Conservation (phyloP, 805 yeast genomes). For the Pichia ethanolica region DNA sequence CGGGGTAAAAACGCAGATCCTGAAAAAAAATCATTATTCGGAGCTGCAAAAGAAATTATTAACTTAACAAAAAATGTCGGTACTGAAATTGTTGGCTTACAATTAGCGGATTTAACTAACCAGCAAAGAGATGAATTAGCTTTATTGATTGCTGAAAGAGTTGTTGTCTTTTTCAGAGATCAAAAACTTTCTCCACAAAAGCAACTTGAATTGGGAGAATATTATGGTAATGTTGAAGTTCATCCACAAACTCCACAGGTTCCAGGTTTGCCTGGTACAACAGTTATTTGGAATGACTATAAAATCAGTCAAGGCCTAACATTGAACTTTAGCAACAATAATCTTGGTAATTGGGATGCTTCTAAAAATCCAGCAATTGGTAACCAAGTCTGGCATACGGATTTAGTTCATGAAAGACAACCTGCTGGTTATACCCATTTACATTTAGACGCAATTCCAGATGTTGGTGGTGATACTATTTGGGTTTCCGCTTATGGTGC, state of each 20-base stretch:
- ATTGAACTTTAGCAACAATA: constrained; percentile 14
- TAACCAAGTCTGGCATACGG: constrained; percentile 39
- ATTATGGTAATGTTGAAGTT: constrained; percentile 38
- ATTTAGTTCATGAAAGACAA: constrained; percentile 45
- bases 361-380: constrained; percentile 8
- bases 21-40: constrained; percentile 33
- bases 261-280: constrained; percentile 31
- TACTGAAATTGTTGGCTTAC: constrained; percentile 43
- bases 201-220: constrained; percentile 38
- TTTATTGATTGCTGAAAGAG: constrained; percentile 38
- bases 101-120: constrained; percentile 35
- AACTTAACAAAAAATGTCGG: constrained; percentile 41
- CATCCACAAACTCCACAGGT: constrained; percentile 32
- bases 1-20: constrained; percentile 33
- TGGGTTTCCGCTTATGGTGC: constrained; percentile 55
- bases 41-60: constrained; percentile 34
- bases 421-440: constrained; percentile 52
- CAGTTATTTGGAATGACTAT: constrained; percentile 37
- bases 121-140: constrained; percentile 42
- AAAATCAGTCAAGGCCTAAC: constrained; percentile 19
- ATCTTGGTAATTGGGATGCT: constrained; percentile 16
- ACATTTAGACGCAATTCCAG: constrained; percentile 44
- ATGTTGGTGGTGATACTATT: constrained; percentile 48
- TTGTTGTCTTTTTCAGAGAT: constrained; percentile 44
- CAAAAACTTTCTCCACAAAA: constrained; percentile 38